These are phyloP conservation scores for Mycena latifolia DNA, from an alignment of 768 basidiomycete genomes.

Conservation along the genomic window DNA sequence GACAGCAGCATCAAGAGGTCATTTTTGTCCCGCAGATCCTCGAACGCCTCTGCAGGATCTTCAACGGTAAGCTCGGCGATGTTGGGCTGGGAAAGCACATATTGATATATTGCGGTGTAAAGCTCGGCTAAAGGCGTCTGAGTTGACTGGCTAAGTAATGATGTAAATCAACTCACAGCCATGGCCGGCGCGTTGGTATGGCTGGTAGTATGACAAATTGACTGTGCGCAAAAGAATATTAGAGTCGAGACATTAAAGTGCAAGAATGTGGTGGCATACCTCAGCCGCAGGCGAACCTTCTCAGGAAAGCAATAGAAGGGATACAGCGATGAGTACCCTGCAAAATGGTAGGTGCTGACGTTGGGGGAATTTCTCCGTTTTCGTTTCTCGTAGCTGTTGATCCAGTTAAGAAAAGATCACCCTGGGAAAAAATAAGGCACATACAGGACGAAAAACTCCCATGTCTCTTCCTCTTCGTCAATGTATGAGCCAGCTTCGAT, in stretches of 20 bases:
- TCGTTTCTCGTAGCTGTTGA: slow-evolving; percentile 84
- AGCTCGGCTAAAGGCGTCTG: slow-evolving; percentile 72
- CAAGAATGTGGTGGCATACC: slow-evolving; percentile 57
- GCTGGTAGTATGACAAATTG: slow-evolving; percentile 95
- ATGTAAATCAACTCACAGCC: slow-evolving; percentile 74
- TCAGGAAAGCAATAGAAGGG: slow-evolving; percentile 98
- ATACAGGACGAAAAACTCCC: slow-evolving; percentile 93
- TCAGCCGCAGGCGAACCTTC: slow-evolving; percentile 86
- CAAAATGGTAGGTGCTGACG: slow-evolving; percentile 85
- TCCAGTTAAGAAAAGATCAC: background rate
- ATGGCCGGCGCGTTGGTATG: slow-evolving; percentile 91
- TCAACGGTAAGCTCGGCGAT: slow-evolving; percentile 97
- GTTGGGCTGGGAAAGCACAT: slow-evolving; percentile 71
- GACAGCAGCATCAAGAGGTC: slow-evolving; percentile 85
- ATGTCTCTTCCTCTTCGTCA: slow-evolving; percentile 90
- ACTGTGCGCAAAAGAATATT: slow-evolving; percentile 54
- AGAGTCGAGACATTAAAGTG: slow-evolving; percentile 11
- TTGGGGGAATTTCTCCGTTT: slow-evolving; percentile 65
- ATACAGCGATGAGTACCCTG: slow-evolving; percentile 94
- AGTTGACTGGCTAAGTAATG: background rate
- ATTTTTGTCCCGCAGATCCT: slow-evolving; percentile 93
- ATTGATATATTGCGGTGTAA: slow-evolving; percentile 87
- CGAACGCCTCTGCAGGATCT: slow-evolving; percentile 98
- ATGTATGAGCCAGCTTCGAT: slow-evolving; percentile 98
- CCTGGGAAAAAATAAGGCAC: slow-evolving; percentile 43